phyloP scores from a whole-genome alignment of 139 green algal genomes.

The Mesotaenium endlicherianum region DNA sequence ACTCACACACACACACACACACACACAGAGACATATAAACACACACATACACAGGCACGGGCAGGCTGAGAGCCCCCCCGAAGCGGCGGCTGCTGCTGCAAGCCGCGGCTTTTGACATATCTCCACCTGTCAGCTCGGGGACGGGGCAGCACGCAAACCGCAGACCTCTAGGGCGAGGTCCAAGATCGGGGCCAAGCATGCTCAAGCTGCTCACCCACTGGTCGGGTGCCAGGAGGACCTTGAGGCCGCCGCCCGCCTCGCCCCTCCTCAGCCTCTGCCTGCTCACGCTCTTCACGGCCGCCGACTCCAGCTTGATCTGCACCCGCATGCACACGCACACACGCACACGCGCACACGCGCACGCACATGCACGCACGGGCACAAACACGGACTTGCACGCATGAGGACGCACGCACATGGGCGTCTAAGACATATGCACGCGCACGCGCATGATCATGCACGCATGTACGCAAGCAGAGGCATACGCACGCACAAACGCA shows the following conservation, averaged over 20 bases:
- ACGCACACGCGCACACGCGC: no score
- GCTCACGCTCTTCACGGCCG: neutral
- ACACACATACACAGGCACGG: neutral
- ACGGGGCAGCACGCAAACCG: neutral
- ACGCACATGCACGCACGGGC: no score
- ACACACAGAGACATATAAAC: neutral
- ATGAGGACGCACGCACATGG: no score
- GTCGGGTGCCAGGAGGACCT: neutral
- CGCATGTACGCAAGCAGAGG: no score
- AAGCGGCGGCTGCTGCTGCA: neutral
- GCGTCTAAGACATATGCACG: no score
- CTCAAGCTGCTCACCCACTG: neutral
- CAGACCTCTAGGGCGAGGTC: neutral
- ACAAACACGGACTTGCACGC: no score
- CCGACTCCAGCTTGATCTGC: slow-evolving; percentile 27
- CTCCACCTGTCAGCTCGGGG: no score
- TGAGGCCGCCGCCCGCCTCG: neutral
- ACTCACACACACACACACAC: neutral
- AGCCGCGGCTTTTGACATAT: no score
- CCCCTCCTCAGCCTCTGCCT: neutral
- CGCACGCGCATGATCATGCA: no score
- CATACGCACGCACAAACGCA: no score
- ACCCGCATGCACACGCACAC: neutral
- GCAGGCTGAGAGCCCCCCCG: neutral
- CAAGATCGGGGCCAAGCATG: neutral